phyloP scores from a whole-genome alignment of 306 rosid species.

The Pterocarpus santalinus region DNA sequence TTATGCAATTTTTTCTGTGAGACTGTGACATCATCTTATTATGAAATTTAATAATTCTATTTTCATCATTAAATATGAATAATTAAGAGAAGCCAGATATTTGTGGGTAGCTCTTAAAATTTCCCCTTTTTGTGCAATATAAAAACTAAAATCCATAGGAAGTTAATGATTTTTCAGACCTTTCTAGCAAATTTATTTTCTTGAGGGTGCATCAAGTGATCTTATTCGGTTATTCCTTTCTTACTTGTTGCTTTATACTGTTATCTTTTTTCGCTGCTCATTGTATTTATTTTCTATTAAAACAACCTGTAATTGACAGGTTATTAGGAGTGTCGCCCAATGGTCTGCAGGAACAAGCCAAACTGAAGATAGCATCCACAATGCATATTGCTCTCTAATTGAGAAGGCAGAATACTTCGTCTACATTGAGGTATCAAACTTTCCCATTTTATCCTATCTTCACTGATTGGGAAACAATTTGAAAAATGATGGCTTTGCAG shows the following conservation, averaged over 20 bases:
- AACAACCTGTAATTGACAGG: slow-evolving; percentile 58
- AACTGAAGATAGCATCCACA: slow-evolving; percentile 94
- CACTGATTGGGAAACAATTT: not conserved
- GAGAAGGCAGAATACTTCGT: slow-evolving; percentile 94
- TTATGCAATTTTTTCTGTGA: slow-evolving; percentile 1
- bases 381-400: slow-evolving; percentile 91
- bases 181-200: slow-evolving; percentile 32
- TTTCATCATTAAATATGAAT: slow-evolving; percentile 13
- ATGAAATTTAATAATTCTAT: slow-evolving; percentile 27
- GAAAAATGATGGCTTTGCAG: slow-evolving; percentile 3
- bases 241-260: slow-evolving; percentile 31
- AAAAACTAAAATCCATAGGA: slow-evolving; percentile 23
- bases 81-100: slow-evolving; percentile 27
- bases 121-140: slow-evolving; percentile 3
- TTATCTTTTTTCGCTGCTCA: slow-evolving; percentile 36
- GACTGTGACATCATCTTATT: not conserved
- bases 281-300: slow-evolving; percentile 31
- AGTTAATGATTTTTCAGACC: slow-evolving; percentile 12
- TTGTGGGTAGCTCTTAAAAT: slow-evolving; percentile 19
- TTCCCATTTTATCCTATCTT: not conserved
- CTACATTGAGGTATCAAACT: slow-evolving; percentile 85
- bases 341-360: slow-evolving; percentile 99
- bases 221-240: not conserved
- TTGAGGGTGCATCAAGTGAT: slow-evolving; percentile 16
- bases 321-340: slow-evolving; percentile 96